phyloP scores from a whole-genome alignment of 305 asterid species.

The Fraxinus baroniana region DNA sequence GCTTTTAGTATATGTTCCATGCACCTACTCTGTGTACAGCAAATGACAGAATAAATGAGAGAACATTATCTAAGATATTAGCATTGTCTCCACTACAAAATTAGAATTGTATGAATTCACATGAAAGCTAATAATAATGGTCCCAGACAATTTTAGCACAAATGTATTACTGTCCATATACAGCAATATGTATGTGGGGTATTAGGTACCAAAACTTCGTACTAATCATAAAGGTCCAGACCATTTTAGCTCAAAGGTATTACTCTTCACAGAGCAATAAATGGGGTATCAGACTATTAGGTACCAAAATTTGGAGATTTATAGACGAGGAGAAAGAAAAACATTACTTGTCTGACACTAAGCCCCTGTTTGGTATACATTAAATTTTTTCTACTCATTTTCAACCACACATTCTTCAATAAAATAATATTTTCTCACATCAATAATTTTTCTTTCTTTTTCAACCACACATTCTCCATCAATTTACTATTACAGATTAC shows the following conservation, averaged over 20 bases:
- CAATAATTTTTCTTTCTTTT: too few relatives aligned
- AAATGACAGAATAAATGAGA: constrained; percentile 30
- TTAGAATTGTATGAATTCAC: background rate
- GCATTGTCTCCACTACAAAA: constrained; percentile 5
- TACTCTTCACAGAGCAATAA: background rate
- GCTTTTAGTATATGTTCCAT: constrained; percentile 42
- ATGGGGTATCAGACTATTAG: background rate
- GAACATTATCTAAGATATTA: constrained; percentile 12
- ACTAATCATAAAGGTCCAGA: background rate
- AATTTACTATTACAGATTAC: too few relatives aligned
- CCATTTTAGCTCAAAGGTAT: background rate
- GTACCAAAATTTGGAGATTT: background rate
- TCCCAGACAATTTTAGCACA: background rate
- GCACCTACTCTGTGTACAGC: constrained; percentile 32
- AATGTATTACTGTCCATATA: background rate
- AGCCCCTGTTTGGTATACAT: too few relatives aligned
- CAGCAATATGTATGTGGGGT: background rate
- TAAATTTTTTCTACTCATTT: too few relatives aligned
- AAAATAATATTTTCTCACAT: too few relatives aligned
- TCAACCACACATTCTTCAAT: too few relatives aligned
- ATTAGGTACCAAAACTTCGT: background rate
- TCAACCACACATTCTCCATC: too few relatives aligned
- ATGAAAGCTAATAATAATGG: background rate
- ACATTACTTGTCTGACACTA: background rate
- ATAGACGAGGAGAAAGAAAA: background rate